Evolutionary conservation across 164 flowering plant species (phyloP).

Genomic region (Kingdonia uniflora): DNA sequence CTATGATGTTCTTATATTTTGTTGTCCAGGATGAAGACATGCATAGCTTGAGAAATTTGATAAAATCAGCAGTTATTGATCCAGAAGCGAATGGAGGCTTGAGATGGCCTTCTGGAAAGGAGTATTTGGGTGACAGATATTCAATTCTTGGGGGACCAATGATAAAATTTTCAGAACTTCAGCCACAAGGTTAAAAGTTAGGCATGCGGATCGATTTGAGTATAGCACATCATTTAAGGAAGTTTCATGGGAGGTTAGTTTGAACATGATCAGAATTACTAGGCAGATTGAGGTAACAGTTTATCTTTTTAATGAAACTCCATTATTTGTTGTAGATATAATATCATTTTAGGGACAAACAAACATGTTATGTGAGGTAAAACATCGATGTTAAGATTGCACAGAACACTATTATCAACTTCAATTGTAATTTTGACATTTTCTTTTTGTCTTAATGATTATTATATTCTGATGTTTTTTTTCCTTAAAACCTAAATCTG

Average conservation of each 20-base stretch:
- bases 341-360: too few species aligned
- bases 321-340: too few species aligned
- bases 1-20: too few species aligned
- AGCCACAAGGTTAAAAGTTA: slow-evolving; percentile 46
- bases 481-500: too few species aligned
- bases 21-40: slow-evolving; percentile 45
- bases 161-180: too few species aligned
- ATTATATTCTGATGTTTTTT: too few species aligned
- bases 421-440: too few species aligned
- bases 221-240: slow-evolving; percentile 34
- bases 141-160: slow-evolving; percentile 28
- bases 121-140: slow-evolving; percentile 28
- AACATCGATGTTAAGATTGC: too few species aligned
- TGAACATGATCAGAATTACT: slow-evolving; percentile 27
- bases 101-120: slow-evolving; percentile 52
- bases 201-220: slow-evolving; percentile 46
- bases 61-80: slow-evolving; percentile 39
- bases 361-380: too few species aligned
- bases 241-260: slow-evolving; percentile 27
- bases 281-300: slow-evolving; percentile 24
- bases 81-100: slow-evolving; percentile 40
- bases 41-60: slow-evolving; percentile 21
- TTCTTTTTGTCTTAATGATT: too few species aligned
- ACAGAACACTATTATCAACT: too few species aligned
- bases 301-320: too few species aligned